phyloP scores from a whole-genome alignment of 352 stramenopile species.

The Thalassiosira livingstoniorum region DNA sequence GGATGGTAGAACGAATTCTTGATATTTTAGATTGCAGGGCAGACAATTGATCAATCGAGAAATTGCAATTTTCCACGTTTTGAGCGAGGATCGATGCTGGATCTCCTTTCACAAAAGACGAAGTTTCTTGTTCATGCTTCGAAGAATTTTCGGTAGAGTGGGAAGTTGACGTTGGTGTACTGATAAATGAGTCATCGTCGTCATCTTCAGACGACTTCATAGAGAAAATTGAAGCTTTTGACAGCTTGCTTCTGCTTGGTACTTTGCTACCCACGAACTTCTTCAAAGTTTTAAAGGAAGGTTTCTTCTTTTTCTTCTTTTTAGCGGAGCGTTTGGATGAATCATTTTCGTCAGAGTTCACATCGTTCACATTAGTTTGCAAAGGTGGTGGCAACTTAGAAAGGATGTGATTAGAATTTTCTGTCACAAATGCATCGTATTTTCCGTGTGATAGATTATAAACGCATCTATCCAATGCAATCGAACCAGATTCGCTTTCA shows the following conservation, averaged over 20 bases:
- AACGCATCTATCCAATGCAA: too few species aligned
- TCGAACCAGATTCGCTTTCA: neutral
- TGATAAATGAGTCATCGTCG: constrained; percentile 24
- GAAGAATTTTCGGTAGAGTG: too few species aligned
- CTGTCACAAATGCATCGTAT: too few species aligned
- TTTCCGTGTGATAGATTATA: too few species aligned
- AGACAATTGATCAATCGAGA: constrained; percentile 27
- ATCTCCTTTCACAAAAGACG: constrained; percentile 17
- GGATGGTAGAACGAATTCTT: constrained; percentile 45
- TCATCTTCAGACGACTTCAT: constrained; percentile 33
- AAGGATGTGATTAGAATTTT: too few species aligned
- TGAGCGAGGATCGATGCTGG: neutral
- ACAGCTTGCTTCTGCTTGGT: constrained; percentile 16
- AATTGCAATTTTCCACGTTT: constrained; percentile 4
- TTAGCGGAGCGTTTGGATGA: too few species aligned
- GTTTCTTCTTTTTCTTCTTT: constrained; percentile 36
- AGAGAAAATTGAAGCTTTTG: neutral
- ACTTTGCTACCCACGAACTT: constrained; percentile 26
- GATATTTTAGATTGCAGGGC: constrained; percentile 43
- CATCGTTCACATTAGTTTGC: too few species aligned
- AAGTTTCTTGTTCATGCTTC: too few species aligned
- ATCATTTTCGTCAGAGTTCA: too few species aligned
- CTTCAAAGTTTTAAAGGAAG: constrained; percentile 36
- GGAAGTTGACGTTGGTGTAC: constrained; percentile 2
- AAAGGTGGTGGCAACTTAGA: too few species aligned